These are phyloP conservation scores for Rubus parviflorus DNA, from an alignment of 306 rosid genomes.

Conservation along the genomic window DNA sequence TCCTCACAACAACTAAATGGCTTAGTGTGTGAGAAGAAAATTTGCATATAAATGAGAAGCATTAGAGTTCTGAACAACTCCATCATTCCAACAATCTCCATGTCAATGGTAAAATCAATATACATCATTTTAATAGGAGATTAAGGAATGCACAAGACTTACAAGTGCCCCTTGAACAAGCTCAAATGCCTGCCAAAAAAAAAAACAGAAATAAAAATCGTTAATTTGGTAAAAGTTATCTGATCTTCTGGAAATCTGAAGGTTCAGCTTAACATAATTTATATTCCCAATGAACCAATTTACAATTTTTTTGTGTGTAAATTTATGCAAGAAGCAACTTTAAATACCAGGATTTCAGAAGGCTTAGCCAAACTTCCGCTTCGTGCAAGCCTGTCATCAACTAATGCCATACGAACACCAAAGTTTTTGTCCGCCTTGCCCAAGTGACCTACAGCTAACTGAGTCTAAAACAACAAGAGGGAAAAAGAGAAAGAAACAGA, in stretches of 20 bases:
- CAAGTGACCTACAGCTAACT: conserved; percentile 33
- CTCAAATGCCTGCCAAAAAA: conserved; percentile 72
- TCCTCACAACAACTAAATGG: not conserved
- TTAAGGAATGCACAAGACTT: conserved; percentile 37
- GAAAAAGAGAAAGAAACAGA: not conserved
- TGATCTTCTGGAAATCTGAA: not conserved
- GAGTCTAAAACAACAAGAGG: conserved; percentile 43
- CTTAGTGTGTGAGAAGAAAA: not conserved
- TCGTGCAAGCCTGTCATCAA: conserved; percentile 45
- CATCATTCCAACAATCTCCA: not conserved
- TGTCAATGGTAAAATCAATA: not conserved
- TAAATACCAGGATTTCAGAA: conserved; percentile 64
- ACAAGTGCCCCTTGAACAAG: conserved; percentile 93
- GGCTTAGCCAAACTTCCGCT: conserved; percentile 39
- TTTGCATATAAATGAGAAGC: not conserved
- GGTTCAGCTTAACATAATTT: not conserved
- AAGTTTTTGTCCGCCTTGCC: conserved; percentile 27
- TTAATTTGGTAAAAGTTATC: conserved; percentile 1
- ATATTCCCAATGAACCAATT: not conserved
- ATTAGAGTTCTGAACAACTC: not conserved
- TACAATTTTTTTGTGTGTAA: not conserved
- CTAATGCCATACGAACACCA: conserved; percentile 56
- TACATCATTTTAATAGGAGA: conserved; percentile 13
- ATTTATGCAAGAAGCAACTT: not conserved
- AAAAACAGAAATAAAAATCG: not conserved